Conservation (phyloP, 257 asterid species). For the Solanum peruvianum region DNA sequence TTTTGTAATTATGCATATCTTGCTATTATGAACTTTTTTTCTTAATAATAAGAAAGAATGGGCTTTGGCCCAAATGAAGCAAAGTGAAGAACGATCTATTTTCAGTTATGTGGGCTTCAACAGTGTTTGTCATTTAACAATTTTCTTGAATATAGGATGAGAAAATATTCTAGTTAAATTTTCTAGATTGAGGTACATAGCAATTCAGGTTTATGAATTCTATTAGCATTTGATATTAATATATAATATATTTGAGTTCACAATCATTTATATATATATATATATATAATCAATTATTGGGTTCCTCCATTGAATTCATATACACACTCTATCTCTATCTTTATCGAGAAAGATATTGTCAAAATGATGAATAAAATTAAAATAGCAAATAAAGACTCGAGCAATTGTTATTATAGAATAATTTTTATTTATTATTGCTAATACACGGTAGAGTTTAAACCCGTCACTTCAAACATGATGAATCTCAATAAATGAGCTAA, state of each 20-base stretch:
- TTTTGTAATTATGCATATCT: not conserved
- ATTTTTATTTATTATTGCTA: not conserved
- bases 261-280: not conserved
- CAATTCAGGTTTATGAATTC: not conserved
- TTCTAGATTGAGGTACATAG: not conserved
- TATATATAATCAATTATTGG: not conserved
- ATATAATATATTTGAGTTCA: not conserved
- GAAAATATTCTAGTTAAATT: too few relatives aligned
- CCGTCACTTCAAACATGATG: too few relatives aligned
- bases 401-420: not conserved
- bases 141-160: too few relatives aligned
- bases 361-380: not conserved
- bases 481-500: not conserved
- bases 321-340: fast-evolving
- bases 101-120: not conserved
- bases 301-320: not conserved
- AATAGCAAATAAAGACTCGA: not conserved
- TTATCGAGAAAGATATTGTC: not conserved
- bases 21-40: not conserved
- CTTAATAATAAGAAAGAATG: not conserved
- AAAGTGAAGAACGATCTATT: not conserved
- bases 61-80: not conserved
- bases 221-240: not conserved
- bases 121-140: not conserved
- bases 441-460: not conserved